phyloP scores from a whole-genome alignment of 2,329 filamentous ascomycete genomes.

The Colletotrichum sp. region DNA sequence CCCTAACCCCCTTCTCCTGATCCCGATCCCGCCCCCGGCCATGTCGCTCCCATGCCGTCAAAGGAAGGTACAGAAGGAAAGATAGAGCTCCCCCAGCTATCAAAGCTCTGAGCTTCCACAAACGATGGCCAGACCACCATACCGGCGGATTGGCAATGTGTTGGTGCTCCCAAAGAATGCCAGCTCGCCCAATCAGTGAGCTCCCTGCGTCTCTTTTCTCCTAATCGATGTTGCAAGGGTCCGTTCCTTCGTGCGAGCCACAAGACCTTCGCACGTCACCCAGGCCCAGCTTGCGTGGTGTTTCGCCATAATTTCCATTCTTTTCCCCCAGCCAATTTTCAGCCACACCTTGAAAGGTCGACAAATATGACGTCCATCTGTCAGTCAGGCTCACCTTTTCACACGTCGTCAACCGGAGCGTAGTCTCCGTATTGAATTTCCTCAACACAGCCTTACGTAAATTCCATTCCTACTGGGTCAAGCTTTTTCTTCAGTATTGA shows the following conservation, averaged over 20 bases:
- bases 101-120: not conserved
- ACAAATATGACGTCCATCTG: not conserved
- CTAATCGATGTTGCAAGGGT: not conserved
- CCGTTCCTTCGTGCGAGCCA: conserved; percentile 15
- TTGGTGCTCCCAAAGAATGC: not conserved
- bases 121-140: not conserved
- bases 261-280: conserved; percentile 14
- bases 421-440: not conserved
- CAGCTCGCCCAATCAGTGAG: conserved; percentile 6
- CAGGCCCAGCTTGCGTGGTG: not conserved
- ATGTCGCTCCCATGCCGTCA: not conserved
- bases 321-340: not conserved
- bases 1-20: not conserved
- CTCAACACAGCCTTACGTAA: not conserved
- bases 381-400: not conserved
- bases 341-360: not conserved
- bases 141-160: not conserved
- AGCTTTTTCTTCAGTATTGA: not conserved
- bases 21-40: not conserved
- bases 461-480: not conserved
- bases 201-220: not conserved
- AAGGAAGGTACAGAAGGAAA: not conserved
- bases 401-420: not conserved
- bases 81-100: not conserved
- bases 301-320: not conserved